Evolutionary conservation across 768 basidiomycete species (phyloP).

Genomic region (Boletales sp.): DNA sequence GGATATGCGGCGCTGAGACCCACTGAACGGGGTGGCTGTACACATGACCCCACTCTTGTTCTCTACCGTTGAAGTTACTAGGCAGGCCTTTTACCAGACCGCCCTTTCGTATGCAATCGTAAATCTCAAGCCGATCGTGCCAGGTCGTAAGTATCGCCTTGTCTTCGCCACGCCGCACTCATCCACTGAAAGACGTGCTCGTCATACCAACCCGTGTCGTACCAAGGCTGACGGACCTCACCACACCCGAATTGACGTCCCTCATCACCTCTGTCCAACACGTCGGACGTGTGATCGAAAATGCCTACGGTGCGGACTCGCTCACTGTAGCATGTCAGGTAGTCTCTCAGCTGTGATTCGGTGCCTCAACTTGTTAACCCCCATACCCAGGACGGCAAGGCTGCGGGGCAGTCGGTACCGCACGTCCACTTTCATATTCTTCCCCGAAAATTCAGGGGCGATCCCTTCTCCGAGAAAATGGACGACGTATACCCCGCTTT

Average conservation of each 20-base stretch:
- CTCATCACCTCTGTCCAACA: slow-evolving; percentile 77
- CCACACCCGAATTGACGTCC: slow-evolving; percentile 67
- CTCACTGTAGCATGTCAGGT: slow-evolving; percentile 92
- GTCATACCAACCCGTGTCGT: slow-evolving; percentile 56
- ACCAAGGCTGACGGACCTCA: slow-evolving; percentile 52
- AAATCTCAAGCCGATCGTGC: slow-evolving; percentile 91
- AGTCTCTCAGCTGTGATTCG: slow-evolving; percentile 12
- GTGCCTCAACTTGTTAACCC: not conserved
- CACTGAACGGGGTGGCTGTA: slow-evolving; percentile 20
- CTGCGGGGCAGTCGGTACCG: slow-evolving; percentile 66
- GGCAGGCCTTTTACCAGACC: slow-evolving; percentile 70
- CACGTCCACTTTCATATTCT: slow-evolving; percentile 97
- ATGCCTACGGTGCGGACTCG: slow-evolving; percentile 75
- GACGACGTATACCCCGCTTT: slow-evolving; percentile 80
- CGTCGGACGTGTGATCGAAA: slow-evolving; percentile 78
- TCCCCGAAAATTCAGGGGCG: slow-evolving; percentile 71
- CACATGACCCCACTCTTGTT: slow-evolving; percentile 47
- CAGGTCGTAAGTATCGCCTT: slow-evolving; percentile 71
- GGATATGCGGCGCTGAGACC: not conserved
- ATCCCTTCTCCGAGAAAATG: slow-evolving; percentile 58
- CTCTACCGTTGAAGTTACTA: slow-evolving; percentile 76
- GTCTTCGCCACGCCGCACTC: not conserved
- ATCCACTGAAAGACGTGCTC: slow-evolving; percentile 49
- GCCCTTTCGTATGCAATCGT: slow-evolving; percentile 80
- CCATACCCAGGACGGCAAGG: slow-evolving; percentile 70